A percentile compares a stretch with the other conserved stretches of the same genome.
These are phyloP conservation scores for Coelastrella sp. DNA, from an alignment of 139 green algal species.

Conservation along the genomic window DNA sequence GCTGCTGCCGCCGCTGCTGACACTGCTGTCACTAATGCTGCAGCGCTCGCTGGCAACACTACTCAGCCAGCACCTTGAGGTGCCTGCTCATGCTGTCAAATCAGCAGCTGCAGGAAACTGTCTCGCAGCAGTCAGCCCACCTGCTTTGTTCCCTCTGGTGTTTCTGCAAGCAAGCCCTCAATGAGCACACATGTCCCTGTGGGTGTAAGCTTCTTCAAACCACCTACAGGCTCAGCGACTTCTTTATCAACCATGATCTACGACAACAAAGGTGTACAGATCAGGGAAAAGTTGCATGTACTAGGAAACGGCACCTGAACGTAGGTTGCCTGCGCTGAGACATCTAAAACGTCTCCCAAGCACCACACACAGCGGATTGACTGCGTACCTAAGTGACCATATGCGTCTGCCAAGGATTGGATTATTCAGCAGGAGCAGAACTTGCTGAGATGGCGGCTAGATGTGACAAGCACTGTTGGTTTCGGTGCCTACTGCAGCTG, in stretches of 20 bases:
- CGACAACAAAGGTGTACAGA: not conserved
- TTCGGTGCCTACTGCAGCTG: not conserved
- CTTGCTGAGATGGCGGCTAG: not conserved
- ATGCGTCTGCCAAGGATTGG: no score
- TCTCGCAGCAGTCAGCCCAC: slow-evolving; percentile 25
- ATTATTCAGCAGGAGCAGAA: no score
- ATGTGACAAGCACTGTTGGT: not conserved
- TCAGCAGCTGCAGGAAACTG: not conserved
- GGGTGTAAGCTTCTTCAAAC: slow-evolving; percentile 73
- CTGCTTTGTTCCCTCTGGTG: slow-evolving; percentile 92
- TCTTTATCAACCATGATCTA: slow-evolving; percentile 89
- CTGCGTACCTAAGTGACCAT: no score
- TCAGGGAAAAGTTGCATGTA: not conserved
- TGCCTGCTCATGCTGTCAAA: not conserved
- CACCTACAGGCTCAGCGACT: slow-evolving; percentile 74
- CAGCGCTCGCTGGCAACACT: not conserved
- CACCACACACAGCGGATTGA: not conserved
- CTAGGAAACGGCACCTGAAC: not conserved
- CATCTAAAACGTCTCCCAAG: not conserved
- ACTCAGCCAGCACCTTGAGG: not conserved
- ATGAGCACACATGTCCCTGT: slow-evolving; percentile 92
- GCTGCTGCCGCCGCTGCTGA: not conserved
- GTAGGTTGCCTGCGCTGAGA: not conserved
- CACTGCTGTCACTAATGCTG: not conserved
- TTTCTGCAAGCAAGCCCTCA: slow-evolving; percentile 86